Conservation (phyloP, 768 basidiomycete species). For the Suillus placidus region DNA sequence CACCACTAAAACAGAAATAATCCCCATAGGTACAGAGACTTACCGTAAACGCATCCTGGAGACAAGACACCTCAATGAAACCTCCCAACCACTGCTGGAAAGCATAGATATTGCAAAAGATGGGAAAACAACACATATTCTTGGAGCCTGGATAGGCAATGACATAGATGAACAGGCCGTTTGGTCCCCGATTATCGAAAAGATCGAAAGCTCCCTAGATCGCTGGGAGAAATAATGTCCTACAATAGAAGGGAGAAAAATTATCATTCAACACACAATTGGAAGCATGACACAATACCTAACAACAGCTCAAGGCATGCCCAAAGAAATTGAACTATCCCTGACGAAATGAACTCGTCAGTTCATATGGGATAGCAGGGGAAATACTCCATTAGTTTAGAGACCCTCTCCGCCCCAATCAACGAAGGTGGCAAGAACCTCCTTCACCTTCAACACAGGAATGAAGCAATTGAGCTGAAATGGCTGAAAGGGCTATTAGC, state of each 20-base stretch:
- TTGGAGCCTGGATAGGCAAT: not conserved
- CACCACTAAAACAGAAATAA: constrained; percentile 39
- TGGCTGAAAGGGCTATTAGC: too few relatives aligned
- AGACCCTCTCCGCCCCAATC: too few relatives aligned
- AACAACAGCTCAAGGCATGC: not conserved
- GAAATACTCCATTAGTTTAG: too few relatives aligned
- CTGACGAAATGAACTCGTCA: too few relatives aligned
- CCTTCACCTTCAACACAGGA: too few relatives aligned
- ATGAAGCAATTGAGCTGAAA: too few relatives aligned
- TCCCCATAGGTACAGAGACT: constrained; percentile 34
- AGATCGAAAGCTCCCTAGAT: not conserved
- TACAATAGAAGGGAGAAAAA: not conserved
- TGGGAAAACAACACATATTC: not conserved
- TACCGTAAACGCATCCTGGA: too few relatives aligned
- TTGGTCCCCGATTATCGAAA: not conserved
- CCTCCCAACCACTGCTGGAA: not conserved
- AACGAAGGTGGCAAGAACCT: too few relatives aligned
- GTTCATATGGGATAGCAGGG: too few relatives aligned
- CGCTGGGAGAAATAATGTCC: not conserved
- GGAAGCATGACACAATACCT: not conserved
- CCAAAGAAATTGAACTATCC: not conserved
- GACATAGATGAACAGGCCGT: not conserved
- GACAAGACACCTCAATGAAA: too few relatives aligned
- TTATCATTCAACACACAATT: not conserved
- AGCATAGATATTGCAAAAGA: constrained; percentile 13